These are phyloP conservation scores for Penicillium sp. DNA, from an alignment of 2,329 filamentous ascomycete genomes.

Conservation along the genomic window DNA sequence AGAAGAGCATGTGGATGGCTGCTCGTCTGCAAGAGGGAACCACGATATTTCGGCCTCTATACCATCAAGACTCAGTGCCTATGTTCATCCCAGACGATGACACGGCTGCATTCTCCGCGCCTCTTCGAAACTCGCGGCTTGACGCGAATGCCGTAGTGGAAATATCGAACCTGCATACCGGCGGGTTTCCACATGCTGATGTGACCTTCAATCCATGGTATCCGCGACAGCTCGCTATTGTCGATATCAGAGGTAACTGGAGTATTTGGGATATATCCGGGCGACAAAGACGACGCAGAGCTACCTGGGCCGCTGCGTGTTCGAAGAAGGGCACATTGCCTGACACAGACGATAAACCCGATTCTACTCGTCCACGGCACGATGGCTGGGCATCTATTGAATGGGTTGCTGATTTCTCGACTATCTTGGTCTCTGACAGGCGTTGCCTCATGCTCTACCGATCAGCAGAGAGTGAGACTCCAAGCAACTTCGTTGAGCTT, in stretches of 20 bases:
- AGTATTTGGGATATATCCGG: conserved; percentile 52
- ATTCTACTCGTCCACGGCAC: conserved; percentile 27
- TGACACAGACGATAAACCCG: conserved; percentile 21
- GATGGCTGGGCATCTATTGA: conserved; percentile 51
- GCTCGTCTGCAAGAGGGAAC: conserved; percentile 53
- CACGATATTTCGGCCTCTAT: conserved; percentile 52
- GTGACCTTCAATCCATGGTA: conserved; percentile 64
- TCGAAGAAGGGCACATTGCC: conserved; percentile 39
- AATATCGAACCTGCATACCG: conserved; percentile 49
- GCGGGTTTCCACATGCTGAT: conserved; percentile 55
- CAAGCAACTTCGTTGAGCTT: conserved; percentile 41
- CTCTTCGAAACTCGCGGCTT: conserved; percentile 47
- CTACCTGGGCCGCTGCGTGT: conserved; percentile 35
- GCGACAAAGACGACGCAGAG: conserved; percentile 33
- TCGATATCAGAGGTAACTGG: conserved; percentile 60
- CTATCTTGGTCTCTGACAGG: conserved; percentile 58
- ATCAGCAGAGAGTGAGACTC: conserved; percentile 30
- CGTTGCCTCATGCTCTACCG: conserved; percentile 44
- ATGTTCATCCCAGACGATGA: conserved; percentile 23
- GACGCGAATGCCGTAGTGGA: conserved; percentile 53
- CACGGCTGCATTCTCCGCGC: conserved; percentile 10
- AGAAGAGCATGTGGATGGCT: conserved; percentile 52
- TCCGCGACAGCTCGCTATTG: conserved; percentile 58
- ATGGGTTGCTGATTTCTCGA: conserved; percentile 45
- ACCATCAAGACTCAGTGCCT: conserved; percentile 36